Conservation (phyloP, 148 eudicot genomes). For the Silene uniflora region DNA sequence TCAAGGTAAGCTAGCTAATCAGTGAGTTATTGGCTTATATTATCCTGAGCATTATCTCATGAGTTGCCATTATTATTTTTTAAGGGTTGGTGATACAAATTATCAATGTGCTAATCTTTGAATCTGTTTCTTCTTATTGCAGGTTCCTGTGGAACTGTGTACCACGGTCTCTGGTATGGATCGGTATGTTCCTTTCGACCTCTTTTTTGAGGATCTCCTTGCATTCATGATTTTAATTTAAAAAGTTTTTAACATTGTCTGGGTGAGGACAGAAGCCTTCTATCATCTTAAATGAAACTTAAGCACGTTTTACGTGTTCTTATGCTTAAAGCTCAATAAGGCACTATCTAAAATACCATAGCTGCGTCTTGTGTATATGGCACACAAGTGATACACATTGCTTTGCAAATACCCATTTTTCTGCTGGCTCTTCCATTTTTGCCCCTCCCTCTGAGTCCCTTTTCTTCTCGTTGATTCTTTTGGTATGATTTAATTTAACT, state of each 20-base stretch:
- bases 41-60: background rate
- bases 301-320: too few species aligned
- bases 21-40: background rate
- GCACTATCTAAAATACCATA: background rate
- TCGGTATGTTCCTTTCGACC: constrained; percentile 71
- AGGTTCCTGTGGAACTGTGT: constrained; percentile 99
- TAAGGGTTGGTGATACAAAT: too few species aligned
- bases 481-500: too few species aligned
- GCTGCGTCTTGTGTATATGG: background rate
- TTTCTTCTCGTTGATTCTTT: too few species aligned
- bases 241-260: background rate
- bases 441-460: too few species aligned
- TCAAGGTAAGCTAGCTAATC: constrained; percentile 51
- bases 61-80: too few species aligned
- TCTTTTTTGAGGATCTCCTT: constrained; percentile 10
- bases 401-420: too few species aligned
- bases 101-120: background rate
- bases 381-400: too few species aligned
- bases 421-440: too few species aligned
- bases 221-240: background rate
- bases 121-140: constrained; percentile 15
- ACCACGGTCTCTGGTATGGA: constrained; percentile 94
- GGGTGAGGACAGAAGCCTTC: background rate
- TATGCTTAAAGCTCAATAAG: background rate
- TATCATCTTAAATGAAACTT: background rate